Conservation (phyloP, 768 basidiomycete genomes). For the Sarcodon sp. region DNA sequence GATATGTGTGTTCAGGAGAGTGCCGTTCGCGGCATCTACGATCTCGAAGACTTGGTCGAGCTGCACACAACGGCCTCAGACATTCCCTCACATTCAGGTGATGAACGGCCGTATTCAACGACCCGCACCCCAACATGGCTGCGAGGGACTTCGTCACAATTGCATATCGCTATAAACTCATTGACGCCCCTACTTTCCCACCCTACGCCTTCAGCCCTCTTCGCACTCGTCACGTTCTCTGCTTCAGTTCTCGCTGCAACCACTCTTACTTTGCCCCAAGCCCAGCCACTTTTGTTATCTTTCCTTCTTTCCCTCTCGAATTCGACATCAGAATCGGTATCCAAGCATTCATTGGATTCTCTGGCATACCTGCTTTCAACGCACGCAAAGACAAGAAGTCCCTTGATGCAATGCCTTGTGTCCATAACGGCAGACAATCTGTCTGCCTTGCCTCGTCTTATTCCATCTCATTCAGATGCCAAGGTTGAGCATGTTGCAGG, state of each 20-base stretch:
- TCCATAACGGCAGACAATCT: slow-evolving; percentile 55
- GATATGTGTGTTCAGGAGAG: slow-evolving; percentile 52
- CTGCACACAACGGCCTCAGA: slow-evolving; percentile 8
- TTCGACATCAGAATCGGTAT: slow-evolving; percentile 41
- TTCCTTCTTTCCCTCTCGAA: slow-evolving; percentile 64
- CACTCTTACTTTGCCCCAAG: slow-evolving; percentile 49
- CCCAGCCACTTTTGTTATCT: slow-evolving; percentile 54
- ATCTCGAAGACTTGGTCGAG: slow-evolving; percentile 51
- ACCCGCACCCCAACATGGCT: slow-evolving; percentile 67
- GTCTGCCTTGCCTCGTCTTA: slow-evolving; percentile 54
- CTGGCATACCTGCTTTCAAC: slow-evolving; percentile 32
- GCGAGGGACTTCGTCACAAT: slow-evolving; percentile 65
- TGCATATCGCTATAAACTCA: slow-evolving; percentile 72
- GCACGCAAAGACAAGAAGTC: slow-evolving; percentile 27
- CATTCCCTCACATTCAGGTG: neutral
- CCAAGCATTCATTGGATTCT: slow-evolving; percentile 29
- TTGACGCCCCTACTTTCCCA: slow-evolving; percentile 63
- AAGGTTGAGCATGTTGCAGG: slow-evolving; percentile 58
- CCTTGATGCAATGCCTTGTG: slow-evolving; percentile 42
- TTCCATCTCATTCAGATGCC: slow-evolving; percentile 59
- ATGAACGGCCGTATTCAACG: slow-evolving; percentile 27
- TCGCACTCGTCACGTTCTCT: slow-evolving; percentile 45
- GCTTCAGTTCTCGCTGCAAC: slow-evolving; percentile 39
- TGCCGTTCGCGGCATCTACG: slow-evolving; percentile 34
- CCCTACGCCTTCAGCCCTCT: slow-evolving; percentile 51